A percentile compares a stretch with the other conserved stretches of the same genome.
phyloP scores from a whole-genome alignment of 306 rosid species.

The Prunus fruticosa region DNA sequence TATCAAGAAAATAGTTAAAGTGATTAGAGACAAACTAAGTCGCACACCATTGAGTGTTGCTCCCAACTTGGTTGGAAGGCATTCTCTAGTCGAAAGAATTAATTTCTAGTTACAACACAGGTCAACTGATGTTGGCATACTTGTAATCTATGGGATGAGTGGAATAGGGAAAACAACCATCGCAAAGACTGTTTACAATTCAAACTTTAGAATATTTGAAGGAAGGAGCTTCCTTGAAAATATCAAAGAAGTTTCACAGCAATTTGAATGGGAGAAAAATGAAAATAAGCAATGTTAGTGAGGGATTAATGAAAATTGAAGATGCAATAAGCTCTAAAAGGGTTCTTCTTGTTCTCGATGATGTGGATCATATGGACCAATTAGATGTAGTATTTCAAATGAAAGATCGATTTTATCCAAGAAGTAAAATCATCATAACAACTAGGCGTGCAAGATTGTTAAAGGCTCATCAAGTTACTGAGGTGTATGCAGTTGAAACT shows the following conservation, averaged over 20 bases:
- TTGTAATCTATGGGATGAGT: background rate
- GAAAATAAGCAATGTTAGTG: too few species aligned
- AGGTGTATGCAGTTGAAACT: too few species aligned
- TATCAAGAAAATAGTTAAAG: background rate
- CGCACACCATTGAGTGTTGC: background rate
- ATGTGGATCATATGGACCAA: too few species aligned
- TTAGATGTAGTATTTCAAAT: too few species aligned
- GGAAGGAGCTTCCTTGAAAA: constrained; percentile 17
- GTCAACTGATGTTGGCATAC: background rate
- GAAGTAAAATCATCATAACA: too few species aligned
- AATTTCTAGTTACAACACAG: background rate
- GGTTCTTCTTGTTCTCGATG: too few species aligned
- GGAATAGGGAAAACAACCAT: constrained; percentile 11
- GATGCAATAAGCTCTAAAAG: too few species aligned
- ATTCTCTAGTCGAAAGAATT: background rate
- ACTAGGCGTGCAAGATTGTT: too few species aligned
- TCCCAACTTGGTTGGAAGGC: background rate
- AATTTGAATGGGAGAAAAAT: too few species aligned
- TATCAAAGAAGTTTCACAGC: background rate
- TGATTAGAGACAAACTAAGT: background rate
- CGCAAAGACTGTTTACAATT: background rate
- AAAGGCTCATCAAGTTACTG: too few species aligned
- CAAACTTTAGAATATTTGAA: background rate
- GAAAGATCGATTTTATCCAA: too few species aligned
- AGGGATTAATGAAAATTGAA: too few species aligned